Evolutionary conservation across 2,329 filamentous ascomycete species (phyloP), one percentile per base, ranked within the genome.

Genomic region (Acarospora socialis): DNA sequence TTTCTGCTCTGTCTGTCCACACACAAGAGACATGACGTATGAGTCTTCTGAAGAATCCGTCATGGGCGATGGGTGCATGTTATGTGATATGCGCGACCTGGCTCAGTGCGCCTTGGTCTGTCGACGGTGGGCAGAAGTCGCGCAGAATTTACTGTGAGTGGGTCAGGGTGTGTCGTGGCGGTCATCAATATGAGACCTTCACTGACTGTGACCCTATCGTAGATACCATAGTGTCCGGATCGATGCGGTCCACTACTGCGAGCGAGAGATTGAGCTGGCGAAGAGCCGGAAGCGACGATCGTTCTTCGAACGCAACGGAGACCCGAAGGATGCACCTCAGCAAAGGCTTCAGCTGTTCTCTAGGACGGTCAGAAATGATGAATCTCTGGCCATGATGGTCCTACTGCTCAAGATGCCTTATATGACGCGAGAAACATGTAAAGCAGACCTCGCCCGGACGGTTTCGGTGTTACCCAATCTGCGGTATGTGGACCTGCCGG

Each of bases 221-320:
- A 92, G 82, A 43, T 92, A 92, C 54, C 76, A 77, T 47, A 86
- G 83, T 61, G 76, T 95, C 43, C 81, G 86, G 37, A 90, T 95
- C 52, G 87, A 95, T 52, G 72, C 81, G 12, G 86, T 94, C 19
- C 87, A 95, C 57, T 94, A 93, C 59, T 95, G 87, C 62, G 74
- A 80, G 42, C 77, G 81, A 46, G 87, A 95, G 56, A 77, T 81
- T 37, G 64, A 79, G 45, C 70, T 93, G 21, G 72, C 81, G 32
- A 81, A 87, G 45, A 75, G 71, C 53, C 78, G 86, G 40, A 83
- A 81, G 52, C 75, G 75, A 40, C 70, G 70, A 37, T 77, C 75
- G 21, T 72, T 75, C 47, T 77, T 82, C 52, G 68, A 81, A 51
- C 69, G 77, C 49, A 83, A 86, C 53, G 79, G 75, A 39, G 74